Evolutionary conservation across 1,284 basidiomycete genomes (phyloP), one percentile per base, ranked within the genome.

Genomic region (Neolentinus lepideus): DNA sequence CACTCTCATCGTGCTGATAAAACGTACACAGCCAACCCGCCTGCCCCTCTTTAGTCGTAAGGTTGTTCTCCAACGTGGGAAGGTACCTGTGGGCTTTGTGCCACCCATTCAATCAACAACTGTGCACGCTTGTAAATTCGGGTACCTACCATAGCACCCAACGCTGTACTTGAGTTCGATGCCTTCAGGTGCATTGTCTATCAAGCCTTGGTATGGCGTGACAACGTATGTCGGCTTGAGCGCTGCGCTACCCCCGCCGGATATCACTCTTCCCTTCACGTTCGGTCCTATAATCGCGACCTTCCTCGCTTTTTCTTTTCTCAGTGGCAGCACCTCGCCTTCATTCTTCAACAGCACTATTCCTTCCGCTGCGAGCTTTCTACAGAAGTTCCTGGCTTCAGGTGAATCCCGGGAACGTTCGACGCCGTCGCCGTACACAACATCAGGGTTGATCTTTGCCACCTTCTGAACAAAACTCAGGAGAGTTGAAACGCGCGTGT

Each of bases 261-360:
- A 76, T 27, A 76, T 72, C n/a, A 77, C 67, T 24, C 73, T 66
- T 25, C 70, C 69, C 61, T 77, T 74, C 47, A 72, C 73, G 62
- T 75, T 77, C 26, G 74, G 72, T 0, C 78, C 77, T 29, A 80
- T 74, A 35, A 78, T 63, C 1, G 76, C 76, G 48, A 78, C 66
- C 59, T 67, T 75, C 61, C 66, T 72, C 26, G 62, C 60, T 35
- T 65, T 65, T 3, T 55, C 59, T 27, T 52, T 51, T 11, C 64
- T 64, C 11, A 80, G 58, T 1, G 78, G 79, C 24, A 81, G 69
- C 2, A 85, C 61, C 1, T 69, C 58, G 16, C 66, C 64, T n/a
- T 79, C 69, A 64, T 92, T 91, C 71, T 87, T 87, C 56, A 91
- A 71, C 27, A 91, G 69, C 11, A 90, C 86, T 60, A 88, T 82